Base-by-base conservation (phyloP, 2,329 filamentous ascomycete genomes). In the Ceratocystis alfenasii region DNA sequence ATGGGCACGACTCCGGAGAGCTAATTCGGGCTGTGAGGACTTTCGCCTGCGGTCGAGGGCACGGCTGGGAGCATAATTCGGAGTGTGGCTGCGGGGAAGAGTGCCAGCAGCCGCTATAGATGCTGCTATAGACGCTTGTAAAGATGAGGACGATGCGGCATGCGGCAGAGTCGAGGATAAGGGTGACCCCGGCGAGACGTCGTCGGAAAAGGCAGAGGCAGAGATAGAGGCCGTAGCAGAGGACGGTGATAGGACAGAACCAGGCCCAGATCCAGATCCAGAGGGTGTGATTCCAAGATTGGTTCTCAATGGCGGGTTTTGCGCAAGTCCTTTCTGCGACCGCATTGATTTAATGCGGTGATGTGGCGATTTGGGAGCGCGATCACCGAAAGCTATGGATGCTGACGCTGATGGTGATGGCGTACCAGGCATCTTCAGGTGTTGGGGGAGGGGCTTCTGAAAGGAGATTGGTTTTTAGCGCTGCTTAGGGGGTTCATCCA, bases 1-100 rank as follows among this genome's bases (percentile, higher is more conserved):
- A 15, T 78, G 75, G 41, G 81, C 83, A 69, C 82, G 80, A 20
- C 81, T 80, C 65, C 82, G 79, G 68, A 83, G 79, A 30, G 82
- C 79, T 66, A 82, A 77, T 59, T 80, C 75, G 46, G 80, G 74
- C 65, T 84, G 81, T 30, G 81, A 79, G 33, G 79, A 73, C 69
- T 80, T 82, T 63, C 78, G 77, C 67, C 78, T 77, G 68, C 76
- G 76, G 65, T 79, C 77, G 68, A 80, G 79, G 74, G 80, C 83
- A 75, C 81, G 85, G 69, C 80, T 79, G 12, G 84, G 75, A 50
- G 86, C 77, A 70, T 85, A 83, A 66, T 83, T 83, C 1, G 83
- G 83, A 1, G 83, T 86, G 72, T 86, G 83, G 71, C 80, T 85
- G 69, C 83, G 79, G 33, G 78, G 76, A 57, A 81, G 72, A 61